phyloP scores from a whole-genome alignment of 2,329 filamentous ascomycete species.

The Xylariaceae sp. region DNA sequence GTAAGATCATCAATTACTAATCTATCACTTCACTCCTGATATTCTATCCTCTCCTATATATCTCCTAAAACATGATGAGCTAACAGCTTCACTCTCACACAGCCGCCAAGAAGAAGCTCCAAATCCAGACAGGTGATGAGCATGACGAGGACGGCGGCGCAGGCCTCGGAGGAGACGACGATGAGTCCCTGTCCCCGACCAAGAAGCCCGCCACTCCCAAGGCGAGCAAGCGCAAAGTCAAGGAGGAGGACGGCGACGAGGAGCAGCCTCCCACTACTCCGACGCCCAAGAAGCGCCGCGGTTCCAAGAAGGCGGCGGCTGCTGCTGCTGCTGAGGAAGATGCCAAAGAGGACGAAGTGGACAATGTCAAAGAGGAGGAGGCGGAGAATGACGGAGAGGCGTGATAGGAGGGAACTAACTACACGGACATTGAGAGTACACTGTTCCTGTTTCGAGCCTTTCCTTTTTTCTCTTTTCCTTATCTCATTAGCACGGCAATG shows the following conservation, averaged over 20 bases:
- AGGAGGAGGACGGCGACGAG: background rate
- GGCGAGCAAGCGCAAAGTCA: background rate
- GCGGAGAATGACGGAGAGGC: background rate
- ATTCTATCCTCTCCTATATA: background rate
- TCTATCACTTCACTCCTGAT: background rate
- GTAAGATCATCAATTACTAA: conserved; percentile 14
- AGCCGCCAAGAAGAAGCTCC: conserved; percentile 9
- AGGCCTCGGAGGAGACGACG: background rate
- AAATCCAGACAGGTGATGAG: background rate
- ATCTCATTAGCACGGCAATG: background rate
- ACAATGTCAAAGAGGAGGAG: background rate
- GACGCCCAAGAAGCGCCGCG: background rate
- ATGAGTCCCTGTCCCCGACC: background rate
- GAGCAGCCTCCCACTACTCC: background rate
- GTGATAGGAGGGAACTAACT: background rate
- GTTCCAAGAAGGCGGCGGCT: background rate
- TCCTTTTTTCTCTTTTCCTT: background rate
- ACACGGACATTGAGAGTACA: background rate
- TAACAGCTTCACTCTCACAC: background rate
- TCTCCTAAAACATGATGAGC: background rate
- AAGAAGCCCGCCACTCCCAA: background rate
- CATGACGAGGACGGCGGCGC: background rate
- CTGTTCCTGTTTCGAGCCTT: background rate
- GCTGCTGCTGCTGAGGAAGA: background rate
- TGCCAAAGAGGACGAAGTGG: background rate